Percentiles rank a stretch among this genome's conserved stretches.
Conservation (phyloP, 73 alveolate genomes). For the Stentor coeruleus region DNA sequence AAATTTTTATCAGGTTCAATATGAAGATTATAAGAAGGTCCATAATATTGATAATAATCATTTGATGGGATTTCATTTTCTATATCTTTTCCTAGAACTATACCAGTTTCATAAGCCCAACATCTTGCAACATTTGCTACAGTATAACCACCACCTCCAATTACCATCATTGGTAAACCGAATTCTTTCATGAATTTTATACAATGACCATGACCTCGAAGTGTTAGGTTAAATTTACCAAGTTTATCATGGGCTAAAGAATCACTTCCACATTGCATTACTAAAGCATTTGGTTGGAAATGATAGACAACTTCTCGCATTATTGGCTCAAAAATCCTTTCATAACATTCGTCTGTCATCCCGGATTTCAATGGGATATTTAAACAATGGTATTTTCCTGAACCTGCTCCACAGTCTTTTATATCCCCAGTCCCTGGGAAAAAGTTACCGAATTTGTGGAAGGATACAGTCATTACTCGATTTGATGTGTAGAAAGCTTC, state of each 20-base stretch:
- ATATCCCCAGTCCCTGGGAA: conserved; percentile 98
- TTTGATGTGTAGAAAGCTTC: conserved; percentile 95
- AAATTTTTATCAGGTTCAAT: conserved; percentile 36
- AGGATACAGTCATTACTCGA: conserved; percentile 93
- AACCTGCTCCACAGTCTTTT: conserved; percentile 84
- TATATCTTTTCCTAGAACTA: conserved; percentile 61
- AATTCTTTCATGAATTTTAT: conserved; percentile 79
- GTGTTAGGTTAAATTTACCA: conserved; percentile 92
- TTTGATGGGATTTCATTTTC: conserved; percentile 32
- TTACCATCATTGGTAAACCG: conserved; percentile 91
- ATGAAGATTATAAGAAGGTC: conserved; percentile 44
- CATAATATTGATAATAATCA: conserved; percentile 54
- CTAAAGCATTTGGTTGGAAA: conserved; percentile 92
- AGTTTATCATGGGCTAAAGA: conserved; percentile 91
- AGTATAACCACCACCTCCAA: conserved; percentile 99
- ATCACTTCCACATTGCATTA: conserved; percentile 97
- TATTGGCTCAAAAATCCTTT: conserved; percentile 71
- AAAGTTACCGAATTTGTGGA: conserved; percentile 97
- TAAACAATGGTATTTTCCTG: conserved; percentile 88
- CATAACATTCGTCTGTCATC: conserved; percentile 88
- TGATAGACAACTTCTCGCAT: conserved; percentile 78
- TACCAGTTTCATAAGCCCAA: conserved; percentile 98
- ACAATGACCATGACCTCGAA: conserved; percentile 97
- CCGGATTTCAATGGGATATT: conserved; percentile 97
- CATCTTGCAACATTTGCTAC: conserved; percentile 95